Percentiles rank a stretch among this genome's conserved stretches.
Conservation (phyloP, 2,329 filamentous ascomycete species). For the Cordyceps militaris region DNA sequence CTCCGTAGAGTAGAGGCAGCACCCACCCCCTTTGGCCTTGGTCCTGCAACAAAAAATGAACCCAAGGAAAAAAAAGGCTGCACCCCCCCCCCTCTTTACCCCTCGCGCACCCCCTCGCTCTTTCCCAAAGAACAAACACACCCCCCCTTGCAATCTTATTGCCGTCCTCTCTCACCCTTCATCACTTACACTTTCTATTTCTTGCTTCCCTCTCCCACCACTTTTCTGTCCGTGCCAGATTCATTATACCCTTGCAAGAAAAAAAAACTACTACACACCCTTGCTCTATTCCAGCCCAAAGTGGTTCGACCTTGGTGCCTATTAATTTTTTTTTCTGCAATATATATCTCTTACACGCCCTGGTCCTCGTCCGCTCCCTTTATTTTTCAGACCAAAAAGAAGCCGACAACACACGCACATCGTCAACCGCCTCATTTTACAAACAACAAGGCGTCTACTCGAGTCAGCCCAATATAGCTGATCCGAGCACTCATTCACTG, state of each 20-base stretch:
- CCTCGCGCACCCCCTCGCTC: neutral
- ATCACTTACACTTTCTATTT: neutral
- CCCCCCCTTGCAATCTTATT: conserved; percentile 7
- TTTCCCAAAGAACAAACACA: neutral
- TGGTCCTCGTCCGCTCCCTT: neutral
- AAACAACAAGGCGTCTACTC: neutral
- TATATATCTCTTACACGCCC: conserved; percentile 13
- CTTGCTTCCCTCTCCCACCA: neutral
- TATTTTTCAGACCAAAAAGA: neutral
- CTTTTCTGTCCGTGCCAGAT: conserved; percentile 6
- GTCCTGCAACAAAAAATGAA: neutral
- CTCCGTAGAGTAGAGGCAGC: too few relatives aligned
- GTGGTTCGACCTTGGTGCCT: conserved; percentile 5
- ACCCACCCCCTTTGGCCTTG: too few relatives aligned
- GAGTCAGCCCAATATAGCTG: neutral
- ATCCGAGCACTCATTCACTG: neutral
- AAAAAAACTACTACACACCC: neutral
- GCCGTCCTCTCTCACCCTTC: neutral
- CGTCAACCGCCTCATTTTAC: neutral
- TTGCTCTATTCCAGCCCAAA: conserved; percentile 9
- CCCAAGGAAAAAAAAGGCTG: neutral
- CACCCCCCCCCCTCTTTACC: neutral
- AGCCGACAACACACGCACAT: neutral
- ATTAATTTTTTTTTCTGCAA: neutral
- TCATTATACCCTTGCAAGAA: neutral